Evolutionary conservation across 2,329 filamentous ascomycete genomes (phyloP).

Genomic region (Apiospora sp.): DNA sequence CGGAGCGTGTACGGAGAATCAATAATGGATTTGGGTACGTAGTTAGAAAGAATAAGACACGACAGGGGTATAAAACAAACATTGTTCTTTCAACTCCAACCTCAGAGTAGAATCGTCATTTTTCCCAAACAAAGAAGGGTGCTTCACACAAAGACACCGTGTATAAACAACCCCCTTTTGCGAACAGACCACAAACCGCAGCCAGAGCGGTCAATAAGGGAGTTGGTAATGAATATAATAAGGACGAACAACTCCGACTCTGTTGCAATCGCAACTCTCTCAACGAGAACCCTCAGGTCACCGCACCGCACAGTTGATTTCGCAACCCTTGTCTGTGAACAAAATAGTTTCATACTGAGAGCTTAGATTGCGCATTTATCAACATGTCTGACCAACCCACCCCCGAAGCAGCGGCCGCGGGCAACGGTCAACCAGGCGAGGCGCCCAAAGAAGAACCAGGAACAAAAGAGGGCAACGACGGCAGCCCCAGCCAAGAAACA

Average conservation of each 20-base stretch:
- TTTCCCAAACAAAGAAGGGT: neutral
- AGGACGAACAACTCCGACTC: neutral
- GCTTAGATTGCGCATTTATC: too few relatives aligned
- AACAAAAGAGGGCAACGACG: too few relatives aligned
- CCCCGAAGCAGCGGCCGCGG: too few relatives aligned
- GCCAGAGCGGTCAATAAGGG: neutral
- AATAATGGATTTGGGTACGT: neutral
- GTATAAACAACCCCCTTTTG: neutral
- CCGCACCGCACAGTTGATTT: neutral
- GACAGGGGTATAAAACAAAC: neutral
- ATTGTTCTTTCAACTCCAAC: neutral
- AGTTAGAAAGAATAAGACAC: neutral
- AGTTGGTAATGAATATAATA: neutral
- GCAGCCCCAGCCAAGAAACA: too few relatives aligned
- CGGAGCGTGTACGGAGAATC: slow-evolving; percentile 35
- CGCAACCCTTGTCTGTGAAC: neutral
- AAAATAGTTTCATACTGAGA: neutral
- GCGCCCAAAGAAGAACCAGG: too few relatives aligned
- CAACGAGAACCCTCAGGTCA: too few relatives aligned
- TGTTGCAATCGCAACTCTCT: neutral
- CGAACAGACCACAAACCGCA: neutral
- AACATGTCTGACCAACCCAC: too few relatives aligned
- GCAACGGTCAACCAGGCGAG: too few relatives aligned
- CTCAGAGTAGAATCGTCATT: neutral
- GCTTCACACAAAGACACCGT: too few relatives aligned